Percentiles rank a stretch among this genome's conserved stretches.
These are phyloP conservation scores for Crithidia expoeki DNA, from an alignment of 208 protist species.

Conservation along the genomic window DNA sequence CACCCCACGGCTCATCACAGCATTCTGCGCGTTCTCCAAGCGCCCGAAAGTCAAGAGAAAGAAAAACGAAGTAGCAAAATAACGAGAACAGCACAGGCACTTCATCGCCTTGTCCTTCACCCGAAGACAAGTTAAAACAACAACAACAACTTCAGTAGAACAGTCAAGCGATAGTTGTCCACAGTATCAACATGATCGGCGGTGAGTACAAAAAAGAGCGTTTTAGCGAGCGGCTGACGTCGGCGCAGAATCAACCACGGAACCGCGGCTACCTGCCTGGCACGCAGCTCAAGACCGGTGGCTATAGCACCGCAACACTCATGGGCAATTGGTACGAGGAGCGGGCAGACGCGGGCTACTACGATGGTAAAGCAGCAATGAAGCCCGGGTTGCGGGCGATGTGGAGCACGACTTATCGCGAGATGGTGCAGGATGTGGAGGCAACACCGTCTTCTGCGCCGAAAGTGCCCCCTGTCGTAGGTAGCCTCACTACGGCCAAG, in stretches of 20 bases:
- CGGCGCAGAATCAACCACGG: constrained; percentile 83
- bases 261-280: constrained; percentile 88
- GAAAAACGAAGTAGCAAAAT: neutral
- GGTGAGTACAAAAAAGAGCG: constrained; percentile 91
- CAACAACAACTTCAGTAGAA: constrained; percentile 4
- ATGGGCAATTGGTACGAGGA: constrained; percentile 91
- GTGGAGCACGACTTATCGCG: constrained; percentile 68
- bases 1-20: no score
- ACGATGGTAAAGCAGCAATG: constrained; percentile 74
- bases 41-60: no score
- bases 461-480: constrained; percentile 1
- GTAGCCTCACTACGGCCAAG: constrained; percentile 5
- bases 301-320: constrained; percentile 79
- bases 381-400: constrained; percentile 32
- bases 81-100: neutral
- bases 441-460: neutral
- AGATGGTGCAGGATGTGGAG: constrained; percentile 34
- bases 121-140: no score
- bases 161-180: no score
- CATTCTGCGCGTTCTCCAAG: no score
- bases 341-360: constrained; percentile 74
- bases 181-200: constrained; percentile 79
- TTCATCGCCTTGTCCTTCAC: no score
- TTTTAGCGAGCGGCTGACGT: constrained; percentile 78
- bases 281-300: constrained; percentile 71